Evolutionary conservation across 1,139 yeast genomes (phyloP), one percentile per base, ranked within the genome.

Genomic region (Diutina neorugosa): DNA sequence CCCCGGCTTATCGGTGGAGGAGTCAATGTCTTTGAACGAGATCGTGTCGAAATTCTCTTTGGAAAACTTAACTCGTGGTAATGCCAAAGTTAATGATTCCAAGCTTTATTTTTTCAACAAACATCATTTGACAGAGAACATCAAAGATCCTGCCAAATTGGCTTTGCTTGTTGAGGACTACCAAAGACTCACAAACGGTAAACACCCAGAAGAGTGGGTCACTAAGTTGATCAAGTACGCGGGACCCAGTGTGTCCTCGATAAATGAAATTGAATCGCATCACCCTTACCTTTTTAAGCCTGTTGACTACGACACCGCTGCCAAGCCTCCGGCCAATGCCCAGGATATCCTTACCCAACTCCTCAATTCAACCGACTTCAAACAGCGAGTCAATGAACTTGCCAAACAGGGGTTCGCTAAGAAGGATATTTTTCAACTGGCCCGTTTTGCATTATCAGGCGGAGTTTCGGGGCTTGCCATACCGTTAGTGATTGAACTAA

Each of bases 11-110:
- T 73, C 78, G 23, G 62, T 68, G 0, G 78, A 79, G 54, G 98
- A 93, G 60, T 73, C 84, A 4, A 77, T 83, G 71, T 62, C 72
- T 0, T 62, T 88, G 59, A 60, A 70, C 1, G 81, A 85, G 44
- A 68, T 90, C 53, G 77, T 74, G 12, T 59, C 71, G 23, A 57
- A 63, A 60, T 78, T 87, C 56, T 69, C 79, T 0, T 67, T 86
- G 54, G 82, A 82, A 55, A 82, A 87, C 31, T 73, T 94, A 59
- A 91, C 98, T 12, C 88, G 82, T 61, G 98, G 98, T 1, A 91
- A 90, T 67, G 95, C 96, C 18, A 91, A 90, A 64, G 97, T 93
- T 7, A 90, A 86, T 59, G 84, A 82, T 55, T 76, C 79, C 54
- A 91, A 93, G 65, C 73, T 93, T 52, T 70, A 73, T 59, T 86